These are phyloP conservation scores for Talaromyces piceae DNA, from an alignment of 2,329 filamentous ascomycete genomes.

Conservation along the genomic window DNA sequence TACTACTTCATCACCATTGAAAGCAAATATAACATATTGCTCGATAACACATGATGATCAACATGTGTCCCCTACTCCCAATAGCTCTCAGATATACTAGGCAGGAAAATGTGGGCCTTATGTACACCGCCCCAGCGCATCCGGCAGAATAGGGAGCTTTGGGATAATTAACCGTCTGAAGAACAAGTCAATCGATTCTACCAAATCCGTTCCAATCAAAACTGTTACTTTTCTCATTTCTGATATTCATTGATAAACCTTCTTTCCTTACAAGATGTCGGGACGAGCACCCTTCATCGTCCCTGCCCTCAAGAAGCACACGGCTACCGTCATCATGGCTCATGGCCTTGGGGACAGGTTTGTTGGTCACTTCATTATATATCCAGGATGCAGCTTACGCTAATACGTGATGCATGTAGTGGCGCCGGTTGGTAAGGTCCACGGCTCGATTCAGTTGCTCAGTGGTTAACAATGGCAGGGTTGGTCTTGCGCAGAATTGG, in stretches of 20 bases:
- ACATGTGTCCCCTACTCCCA: no score
- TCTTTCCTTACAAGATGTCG: slow-evolving; percentile 31
- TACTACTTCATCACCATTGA: no score
- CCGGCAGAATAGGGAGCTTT: not conserved
- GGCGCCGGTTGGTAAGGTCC: slow-evolving; percentile 40
- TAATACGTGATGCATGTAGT: slow-evolving; percentile 24
- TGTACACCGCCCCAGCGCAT: not conserved
- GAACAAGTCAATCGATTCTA: no score
- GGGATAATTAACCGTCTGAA: no score
- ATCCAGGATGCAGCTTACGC: not conserved
- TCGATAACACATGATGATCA: not conserved
- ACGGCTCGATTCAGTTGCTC: not conserved
- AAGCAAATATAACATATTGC: not conserved
- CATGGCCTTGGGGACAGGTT: slow-evolving; percentile 90
- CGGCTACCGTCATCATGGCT: slow-evolving; percentile 87
- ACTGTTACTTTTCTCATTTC: not conserved
- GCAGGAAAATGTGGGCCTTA: not conserved
- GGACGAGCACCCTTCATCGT: slow-evolving; percentile 58
- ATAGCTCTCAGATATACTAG: not conserved
- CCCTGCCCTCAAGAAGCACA: slow-evolving; percentile 74
- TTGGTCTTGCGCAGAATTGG: slow-evolving; percentile 79
- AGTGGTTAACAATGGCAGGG: slow-evolving; percentile 36
- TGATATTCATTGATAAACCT: not conserved
- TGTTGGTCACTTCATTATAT: slow-evolving; percentile 12
- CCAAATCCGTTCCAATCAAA: not conserved